A percentile compares a stretch with the other conserved stretches of the same genome.
phyloP scores from a whole-genome alignment of 2,329 filamentous ascomycete genomes.

The Fusarium tjaetaba region DNA sequence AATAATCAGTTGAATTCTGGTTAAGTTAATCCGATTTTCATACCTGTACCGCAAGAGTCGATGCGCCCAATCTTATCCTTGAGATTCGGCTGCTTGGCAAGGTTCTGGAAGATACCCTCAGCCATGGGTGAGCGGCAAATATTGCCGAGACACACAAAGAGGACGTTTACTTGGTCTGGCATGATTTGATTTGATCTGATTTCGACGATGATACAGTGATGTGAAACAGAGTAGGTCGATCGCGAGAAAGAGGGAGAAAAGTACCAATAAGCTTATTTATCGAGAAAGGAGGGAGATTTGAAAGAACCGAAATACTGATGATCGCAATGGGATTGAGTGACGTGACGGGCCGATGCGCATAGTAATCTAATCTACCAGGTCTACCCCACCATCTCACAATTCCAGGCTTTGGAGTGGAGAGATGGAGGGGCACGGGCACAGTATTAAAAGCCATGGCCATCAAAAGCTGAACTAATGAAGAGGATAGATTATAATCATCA shows the following conservation, averaged over 20 bases:
- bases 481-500: not conserved
- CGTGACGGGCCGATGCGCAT: conserved; percentile 41
- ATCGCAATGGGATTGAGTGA: conserved; percentile 35
- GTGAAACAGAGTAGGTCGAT: not conserved
- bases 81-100: conserved; percentile 70
- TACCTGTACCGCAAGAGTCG: conserved; percentile 88
- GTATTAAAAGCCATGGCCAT: conserved; percentile 1
- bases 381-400: conserved; percentile 39
- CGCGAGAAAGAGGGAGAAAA: not conserved
- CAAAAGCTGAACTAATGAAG: not conserved
- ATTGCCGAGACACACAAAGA: conserved; percentile 97
- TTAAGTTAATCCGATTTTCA: not conserved
- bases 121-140: conserved; percentile 97
- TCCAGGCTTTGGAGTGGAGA: conserved; percentile 32
- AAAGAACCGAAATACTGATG: conserved; percentile 33
- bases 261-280: not conserved
- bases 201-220: conserved; percentile 11
- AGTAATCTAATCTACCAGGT: conserved; percentile 24
- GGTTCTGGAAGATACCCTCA: conserved; percentile 86
- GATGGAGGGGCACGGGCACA: conserved; percentile 36
- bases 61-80: conserved; percentile 70
- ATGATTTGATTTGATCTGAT: conserved; percentile 49
- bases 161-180: conserved; percentile 70
- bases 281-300: conserved; percentile 10
- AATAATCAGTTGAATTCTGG: conserved; percentile 10